Conservation (phyloP, 345 rosid genomes). For the Heritiera littoralis region DNA sequence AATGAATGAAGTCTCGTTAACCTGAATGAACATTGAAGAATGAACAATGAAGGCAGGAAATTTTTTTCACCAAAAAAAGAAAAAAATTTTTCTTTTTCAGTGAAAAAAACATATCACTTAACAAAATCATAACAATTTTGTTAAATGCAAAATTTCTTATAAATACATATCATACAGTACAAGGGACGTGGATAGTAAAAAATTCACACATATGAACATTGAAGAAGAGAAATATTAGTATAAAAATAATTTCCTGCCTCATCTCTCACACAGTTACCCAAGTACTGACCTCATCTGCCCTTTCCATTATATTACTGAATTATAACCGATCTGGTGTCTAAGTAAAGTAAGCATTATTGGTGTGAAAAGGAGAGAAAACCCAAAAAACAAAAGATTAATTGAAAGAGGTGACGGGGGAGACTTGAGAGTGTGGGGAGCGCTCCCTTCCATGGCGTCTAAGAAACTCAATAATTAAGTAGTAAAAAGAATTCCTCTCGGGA, state of each 20-base stretch:
- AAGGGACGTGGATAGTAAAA: too few species aligned
- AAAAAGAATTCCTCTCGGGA: slow-evolving; percentile 48
- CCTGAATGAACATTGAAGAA: background rate
- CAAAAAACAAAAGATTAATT: background rate
- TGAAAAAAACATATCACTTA: too few species aligned
- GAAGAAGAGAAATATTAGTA: background rate
- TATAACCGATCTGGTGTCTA: background rate
- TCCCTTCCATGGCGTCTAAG: background rate
- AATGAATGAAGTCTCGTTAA: background rate
- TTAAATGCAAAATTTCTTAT: too few species aligned
- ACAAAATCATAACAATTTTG: too few species aligned
- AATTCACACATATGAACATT: background rate
- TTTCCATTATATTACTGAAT: background rate
- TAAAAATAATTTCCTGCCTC: background rate
- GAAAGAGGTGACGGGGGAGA: background rate
- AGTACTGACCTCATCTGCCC: background rate
- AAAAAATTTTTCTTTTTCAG: too few species aligned
- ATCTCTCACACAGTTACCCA: background rate
- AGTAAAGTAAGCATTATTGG: background rate
- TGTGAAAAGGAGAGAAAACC: background rate
- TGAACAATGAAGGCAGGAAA: too few species aligned
- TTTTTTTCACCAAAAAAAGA: too few species aligned
- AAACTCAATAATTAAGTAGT: background rate
- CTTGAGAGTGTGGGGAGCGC: background rate
- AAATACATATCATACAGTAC: too few species aligned